phyloP scores from a whole-genome alignment of 2,329 filamentous ascomycete species.

The Cadophora luteo-olivacea region DNA sequence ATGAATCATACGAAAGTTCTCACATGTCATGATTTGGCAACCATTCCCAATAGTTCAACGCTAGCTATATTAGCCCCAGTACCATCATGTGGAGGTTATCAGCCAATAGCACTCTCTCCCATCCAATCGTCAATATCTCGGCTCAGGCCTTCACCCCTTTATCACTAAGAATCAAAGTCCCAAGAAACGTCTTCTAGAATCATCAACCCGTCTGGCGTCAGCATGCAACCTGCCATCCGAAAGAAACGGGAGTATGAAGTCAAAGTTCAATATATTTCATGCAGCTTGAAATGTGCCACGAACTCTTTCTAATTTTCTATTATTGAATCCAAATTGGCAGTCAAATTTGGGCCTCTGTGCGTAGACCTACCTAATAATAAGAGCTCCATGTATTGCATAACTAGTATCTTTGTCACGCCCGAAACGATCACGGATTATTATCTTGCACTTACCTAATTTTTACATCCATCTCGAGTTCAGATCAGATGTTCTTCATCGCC shows the following conservation, averaged over 20 bases:
- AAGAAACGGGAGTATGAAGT: neutral
- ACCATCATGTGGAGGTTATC: neutral
- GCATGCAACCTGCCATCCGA: neutral
- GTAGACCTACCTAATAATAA: neutral
- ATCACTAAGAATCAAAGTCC: neutral
- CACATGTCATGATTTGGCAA: neutral
- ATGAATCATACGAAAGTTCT: neutral
- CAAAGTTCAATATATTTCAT: neutral
- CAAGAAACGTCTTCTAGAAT: neutral
- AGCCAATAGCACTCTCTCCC: neutral
- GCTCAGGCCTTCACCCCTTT: neutral
- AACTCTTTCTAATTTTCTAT: neutral
- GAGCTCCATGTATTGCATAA: neutral
- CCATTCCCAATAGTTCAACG: neutral
- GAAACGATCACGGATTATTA: neutral
- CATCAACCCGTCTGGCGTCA: neutral
- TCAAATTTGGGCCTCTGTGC: neutral
- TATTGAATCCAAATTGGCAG: neutral
- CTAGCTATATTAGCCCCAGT: neutral
- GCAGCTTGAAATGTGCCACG: neutral
- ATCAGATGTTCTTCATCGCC: neutral
- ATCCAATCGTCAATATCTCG: conserved; percentile 1
- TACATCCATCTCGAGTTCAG: neutral
- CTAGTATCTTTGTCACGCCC: neutral
- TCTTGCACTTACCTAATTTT: neutral